Base-by-base conservation (phyloP, 169 alveolate species). In the Plasmodium gallinaceum region DNA sequence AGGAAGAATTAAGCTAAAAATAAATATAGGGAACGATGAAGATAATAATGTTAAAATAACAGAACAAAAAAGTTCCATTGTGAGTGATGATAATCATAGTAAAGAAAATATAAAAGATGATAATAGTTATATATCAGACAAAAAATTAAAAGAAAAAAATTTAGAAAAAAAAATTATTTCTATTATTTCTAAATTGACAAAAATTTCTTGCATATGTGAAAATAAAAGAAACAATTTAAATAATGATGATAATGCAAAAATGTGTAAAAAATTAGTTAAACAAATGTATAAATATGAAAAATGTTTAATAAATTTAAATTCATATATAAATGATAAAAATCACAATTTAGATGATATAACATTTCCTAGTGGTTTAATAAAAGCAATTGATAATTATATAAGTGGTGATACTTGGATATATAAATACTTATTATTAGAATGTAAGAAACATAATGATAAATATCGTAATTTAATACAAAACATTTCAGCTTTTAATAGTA, bases 271-370 rank as follows among this genome's bases (percentile, higher is more conserved):
- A 46, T 60, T 85, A 9, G 46, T 73, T 10, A 85, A 68, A 46
- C 87, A 85, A 70, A 85, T 85, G 92, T 70, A 85, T 65, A 85
- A 85, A 48, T 85, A 85, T 43, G 92, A 85, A 51, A 85, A 85
- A 72, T 58, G 86, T 62, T 64, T 85, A 64, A 57, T 58, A 16
- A 54, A 73, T 43, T 22, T 85, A 16, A 85, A 60, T 58, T 14
- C 42, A 18, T 85, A 37, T 61, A 58, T 85, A 7, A 85, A 85
- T 70, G 68, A 85, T n/a, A 85, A 70, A 20, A 70, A 85, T 64
- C 62, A 52, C 20, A 42, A 51, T 18, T 58, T 85, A 6, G 85
- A 85, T 70, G 92, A 85, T 26, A 32, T 85, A n/a, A 85, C 74
- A 18, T 85, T 85, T 72, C 92, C 92, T 5, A 68, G 26, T 51